Evolutionary conservation across 805 yeast species (phyloP).

Genomic region (Ogataea wickerhamii): DNA sequence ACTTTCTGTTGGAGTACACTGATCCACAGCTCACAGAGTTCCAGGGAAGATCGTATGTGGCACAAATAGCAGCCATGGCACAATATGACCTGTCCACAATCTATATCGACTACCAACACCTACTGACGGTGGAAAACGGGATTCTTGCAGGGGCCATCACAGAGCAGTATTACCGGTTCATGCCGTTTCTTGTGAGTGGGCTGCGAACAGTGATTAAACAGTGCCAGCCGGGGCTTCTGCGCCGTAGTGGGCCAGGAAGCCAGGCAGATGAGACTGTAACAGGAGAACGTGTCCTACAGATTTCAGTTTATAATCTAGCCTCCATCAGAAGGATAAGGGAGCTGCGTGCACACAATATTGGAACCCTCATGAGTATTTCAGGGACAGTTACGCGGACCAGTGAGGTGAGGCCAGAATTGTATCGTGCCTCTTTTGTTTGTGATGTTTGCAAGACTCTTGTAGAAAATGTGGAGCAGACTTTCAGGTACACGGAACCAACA

Average conservation of each 20-base stretch:
- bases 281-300: conserved; percentile 77
- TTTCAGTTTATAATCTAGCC: conserved; percentile 85
- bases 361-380: conserved; percentile 74
- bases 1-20: conserved; percentile 66
- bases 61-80: conserved; percentile 79
- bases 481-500: conserved; percentile 92
- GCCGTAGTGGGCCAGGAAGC: conserved; percentile 37
- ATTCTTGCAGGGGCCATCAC: conserved; percentile 84
- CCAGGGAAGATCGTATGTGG: conserved; percentile 62
- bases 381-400: conserved; percentile 97
- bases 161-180: conserved; percentile 89
- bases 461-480: conserved; percentile 87
- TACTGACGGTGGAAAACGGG: conserved; percentile 73
- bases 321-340: conserved; percentile 82
- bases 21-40: conserved; percentile 40
- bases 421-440: conserved; percentile 82
- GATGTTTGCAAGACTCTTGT: conserved; percentile 81
- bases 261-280: conserved; percentile 41
- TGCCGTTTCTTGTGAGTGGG: conserved; percentile 78
- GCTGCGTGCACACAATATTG: conserved; percentile 83
- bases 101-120: conserved; percentile 81
- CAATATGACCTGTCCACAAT: conserved; percentile 71
- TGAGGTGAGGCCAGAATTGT: conserved; percentile 94
- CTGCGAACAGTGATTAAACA: conserved; percentile 67
- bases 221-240: conserved; percentile 69